Evolutionary conservation across 2,329 filamentous ascomycete genomes (phyloP).

Genomic region (Colletotrichum plurivorum): DNA sequence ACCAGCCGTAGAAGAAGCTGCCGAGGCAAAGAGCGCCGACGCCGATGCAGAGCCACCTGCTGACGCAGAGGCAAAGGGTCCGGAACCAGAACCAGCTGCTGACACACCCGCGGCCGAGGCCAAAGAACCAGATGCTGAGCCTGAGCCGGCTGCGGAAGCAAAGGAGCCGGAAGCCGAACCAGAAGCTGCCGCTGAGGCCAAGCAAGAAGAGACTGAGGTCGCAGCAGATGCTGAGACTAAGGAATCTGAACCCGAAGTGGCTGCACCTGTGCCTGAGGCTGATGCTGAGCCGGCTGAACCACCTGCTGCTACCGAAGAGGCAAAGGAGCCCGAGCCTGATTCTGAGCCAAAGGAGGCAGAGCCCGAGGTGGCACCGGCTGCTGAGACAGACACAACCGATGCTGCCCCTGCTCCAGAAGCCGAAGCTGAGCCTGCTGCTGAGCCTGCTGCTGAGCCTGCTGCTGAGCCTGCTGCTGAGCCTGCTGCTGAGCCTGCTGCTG

Average conservation of each 20-base stretch:
- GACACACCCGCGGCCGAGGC: neutral
- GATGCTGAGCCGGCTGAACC: neutral
- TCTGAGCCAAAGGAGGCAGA: neutral
- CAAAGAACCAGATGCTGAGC: neutral
- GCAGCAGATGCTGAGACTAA: conserved; percentile 1
- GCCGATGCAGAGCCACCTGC: neutral
- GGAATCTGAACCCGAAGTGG: conserved; percentile 8
- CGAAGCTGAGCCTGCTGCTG: conserved; percentile 5
- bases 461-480: too few relatives aligned
- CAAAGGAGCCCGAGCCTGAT: neutral
- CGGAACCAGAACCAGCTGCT: neutral
- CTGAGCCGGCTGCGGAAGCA: neutral
- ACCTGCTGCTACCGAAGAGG: conserved; percentile 1
- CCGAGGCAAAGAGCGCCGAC: neutral
- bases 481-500: too few relatives aligned
- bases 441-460: too few relatives aligned
- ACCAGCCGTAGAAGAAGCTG: neutral
- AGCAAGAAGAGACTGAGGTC: neutral
- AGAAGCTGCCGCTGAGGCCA: neutral
- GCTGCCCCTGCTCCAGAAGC: neutral
- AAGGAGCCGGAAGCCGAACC: conserved; percentile 1
- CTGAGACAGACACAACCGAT: neutral
- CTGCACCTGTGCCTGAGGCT: neutral
- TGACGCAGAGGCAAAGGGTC: neutral
- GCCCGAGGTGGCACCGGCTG: neutral